These are phyloP conservation scores for Voacanga thouarsii DNA, from an alignment of 257 asterid genomes.

Conservation along the genomic window DNA sequence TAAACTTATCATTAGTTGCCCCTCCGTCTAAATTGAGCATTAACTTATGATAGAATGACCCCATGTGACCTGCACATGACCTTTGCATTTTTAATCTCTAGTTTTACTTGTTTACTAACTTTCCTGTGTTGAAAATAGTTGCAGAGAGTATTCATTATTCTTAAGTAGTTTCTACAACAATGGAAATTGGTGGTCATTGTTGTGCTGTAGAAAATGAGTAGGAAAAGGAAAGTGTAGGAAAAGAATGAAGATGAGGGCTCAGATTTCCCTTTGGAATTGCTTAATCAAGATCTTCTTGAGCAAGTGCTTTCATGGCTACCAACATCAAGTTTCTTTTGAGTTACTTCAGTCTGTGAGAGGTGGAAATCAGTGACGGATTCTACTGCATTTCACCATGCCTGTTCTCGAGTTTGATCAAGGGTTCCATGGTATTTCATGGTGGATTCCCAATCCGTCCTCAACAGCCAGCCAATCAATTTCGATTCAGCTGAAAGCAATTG, in stretches of 20 bases:
- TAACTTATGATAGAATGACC: too few relatives aligned
- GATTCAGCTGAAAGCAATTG: slow-evolving; percentile 61
- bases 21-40: too few relatives aligned
- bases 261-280: slow-evolving; percentile 46
- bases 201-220: slow-evolving; percentile 12
- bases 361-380: slow-evolving; percentile 72
- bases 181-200: slow-evolving; percentile 23
- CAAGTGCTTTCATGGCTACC: slow-evolving; percentile 82
- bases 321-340: slow-evolving; percentile 52
- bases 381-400: slow-evolving; percentile 56
- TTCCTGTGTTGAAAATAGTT: background rate
- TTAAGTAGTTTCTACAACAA: background rate
- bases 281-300: slow-evolving; percentile 85
- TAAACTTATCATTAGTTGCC: too few relatives aligned
- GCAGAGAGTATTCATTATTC: background rate
- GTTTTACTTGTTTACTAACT: background rate
- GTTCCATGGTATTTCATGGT: slow-evolving; percentile 84
- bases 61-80: too few relatives aligned
- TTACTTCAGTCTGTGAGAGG: slow-evolving; percentile 62
- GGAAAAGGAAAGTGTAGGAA: slow-evolving; percentile 31
- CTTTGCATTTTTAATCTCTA: background rate
- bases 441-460: slow-evolving; percentile 32
- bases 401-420: slow-evolving; percentile 51
- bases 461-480: slow-evolving; percentile 33
- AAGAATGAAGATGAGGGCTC: slow-evolving; percentile 20